A percentile compares a stretch with the other conserved stretches of the same genome.
These are phyloP conservation scores for Penicillium chermesinum DNA, from an alignment of 495 filamentous ascomycete genomes.

Conservation along the genomic window DNA sequence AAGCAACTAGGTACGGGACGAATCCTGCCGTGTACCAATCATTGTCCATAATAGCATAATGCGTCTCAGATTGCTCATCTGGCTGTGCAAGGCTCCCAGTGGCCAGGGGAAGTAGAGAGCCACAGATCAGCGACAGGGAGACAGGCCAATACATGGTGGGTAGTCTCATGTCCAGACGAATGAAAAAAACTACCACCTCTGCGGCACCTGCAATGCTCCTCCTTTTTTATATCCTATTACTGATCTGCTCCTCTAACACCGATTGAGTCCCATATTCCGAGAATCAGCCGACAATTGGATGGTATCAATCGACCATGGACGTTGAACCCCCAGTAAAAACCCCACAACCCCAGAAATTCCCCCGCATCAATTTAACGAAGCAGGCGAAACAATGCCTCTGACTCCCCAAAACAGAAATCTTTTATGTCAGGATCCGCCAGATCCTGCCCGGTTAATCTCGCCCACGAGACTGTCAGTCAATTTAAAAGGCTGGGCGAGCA, in stretches of 20 bases:
- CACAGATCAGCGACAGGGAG: slow-evolving; percentile 15
- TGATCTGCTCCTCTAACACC: no score
- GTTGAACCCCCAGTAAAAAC: neutral
- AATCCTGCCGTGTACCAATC: slow-evolving; percentile 32
- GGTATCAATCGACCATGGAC: neutral
- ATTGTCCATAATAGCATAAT: slow-evolving; percentile 31
- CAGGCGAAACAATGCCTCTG: slow-evolving; percentile 12
- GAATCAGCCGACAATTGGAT: neutral
- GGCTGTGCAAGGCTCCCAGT: slow-evolving; percentile 8
- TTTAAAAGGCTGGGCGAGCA: no score
- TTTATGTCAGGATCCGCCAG: neutral
- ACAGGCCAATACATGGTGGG: slow-evolving; percentile 12
- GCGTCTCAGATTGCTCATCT: slow-evolving; percentile 10
- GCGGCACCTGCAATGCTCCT: neutral
- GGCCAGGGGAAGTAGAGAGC: slow-evolving; percentile 12
- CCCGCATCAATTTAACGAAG: slow-evolving; percentile 18
- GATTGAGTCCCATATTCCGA: neutral
- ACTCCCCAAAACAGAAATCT: slow-evolving; percentile 8
- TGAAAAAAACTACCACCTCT: neutral
- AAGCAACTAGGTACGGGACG: slow-evolving; percentile 28
- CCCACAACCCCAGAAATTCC: slow-evolving; percentile 7
- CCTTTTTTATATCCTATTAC: neutral
- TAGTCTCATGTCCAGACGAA: neutral
- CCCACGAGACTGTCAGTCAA: neutral
- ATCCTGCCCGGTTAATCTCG: slow-evolving; percentile 1